Evolutionary conservation across 2,329 filamentous ascomycete species (phyloP).

Genomic region (Cordyceps militaris): DNA sequence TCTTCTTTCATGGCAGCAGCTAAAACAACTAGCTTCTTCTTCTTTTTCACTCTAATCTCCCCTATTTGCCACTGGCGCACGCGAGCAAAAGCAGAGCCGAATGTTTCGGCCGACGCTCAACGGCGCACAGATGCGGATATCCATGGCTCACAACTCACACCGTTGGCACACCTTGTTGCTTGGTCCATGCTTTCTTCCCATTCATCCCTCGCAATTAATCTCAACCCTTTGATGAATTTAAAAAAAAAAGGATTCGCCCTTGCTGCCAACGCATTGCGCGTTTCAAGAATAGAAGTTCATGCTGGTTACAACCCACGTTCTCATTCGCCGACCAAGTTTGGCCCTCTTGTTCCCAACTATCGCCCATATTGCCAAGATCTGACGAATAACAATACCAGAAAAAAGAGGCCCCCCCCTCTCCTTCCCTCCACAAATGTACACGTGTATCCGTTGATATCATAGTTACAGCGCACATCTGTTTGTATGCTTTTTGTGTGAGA

Average conservation of each 20-base stretch:
- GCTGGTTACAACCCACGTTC: background rate
- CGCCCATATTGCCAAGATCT: background rate
- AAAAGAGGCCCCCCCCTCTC: background rate
- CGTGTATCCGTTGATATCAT: too few relatives aligned
- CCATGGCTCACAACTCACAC: background rate
- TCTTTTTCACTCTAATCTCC: background rate
- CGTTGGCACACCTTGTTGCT: background rate
- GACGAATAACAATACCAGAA: background rate
- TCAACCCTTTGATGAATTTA: too few relatives aligned
- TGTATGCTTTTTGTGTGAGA: background rate
- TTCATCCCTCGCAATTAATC: background rate
- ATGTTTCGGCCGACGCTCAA: background rate
- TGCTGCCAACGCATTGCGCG: background rate
- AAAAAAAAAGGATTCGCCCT: too few relatives aligned
- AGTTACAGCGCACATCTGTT: background rate
- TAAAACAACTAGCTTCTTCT: background rate
- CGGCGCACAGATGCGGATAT: conserved; percentile 10
- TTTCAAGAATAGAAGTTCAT: background rate
- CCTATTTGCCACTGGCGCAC: background rate
- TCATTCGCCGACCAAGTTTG: background rate
- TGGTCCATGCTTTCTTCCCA: background rate
- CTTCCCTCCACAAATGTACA: background rate
- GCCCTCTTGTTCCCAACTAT: too few relatives aligned
- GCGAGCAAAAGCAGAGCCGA: background rate
- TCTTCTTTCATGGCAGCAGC: background rate